Evolutionary conservation across 1,284 basidiomycete species (phyloP).

Genomic region (Filobasidium uniguttulatum): DNA sequence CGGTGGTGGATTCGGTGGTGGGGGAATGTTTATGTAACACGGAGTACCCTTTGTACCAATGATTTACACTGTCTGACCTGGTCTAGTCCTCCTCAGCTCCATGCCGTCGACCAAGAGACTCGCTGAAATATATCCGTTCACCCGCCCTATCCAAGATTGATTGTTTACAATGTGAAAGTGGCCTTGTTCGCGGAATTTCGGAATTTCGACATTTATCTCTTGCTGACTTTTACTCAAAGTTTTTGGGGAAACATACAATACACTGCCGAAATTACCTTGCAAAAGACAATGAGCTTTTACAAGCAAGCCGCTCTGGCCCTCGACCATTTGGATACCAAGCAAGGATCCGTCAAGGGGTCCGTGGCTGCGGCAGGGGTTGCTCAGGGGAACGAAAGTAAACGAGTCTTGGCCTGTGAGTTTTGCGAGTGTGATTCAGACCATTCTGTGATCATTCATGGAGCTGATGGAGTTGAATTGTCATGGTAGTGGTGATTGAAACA

Average conservation of each 20-base stretch:
- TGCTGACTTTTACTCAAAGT: no score
- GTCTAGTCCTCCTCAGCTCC: no score
- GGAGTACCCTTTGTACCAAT: no score
- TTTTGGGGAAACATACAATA: neutral
- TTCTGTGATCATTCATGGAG: neutral
- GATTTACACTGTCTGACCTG: no score
- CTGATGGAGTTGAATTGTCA: neutral
- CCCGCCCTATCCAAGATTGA: no score
- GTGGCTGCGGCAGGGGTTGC: slow-evolving; percentile 49
- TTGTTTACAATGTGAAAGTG: no score
- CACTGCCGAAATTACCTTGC: neutral
- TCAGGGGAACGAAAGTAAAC: slow-evolving; percentile 55
- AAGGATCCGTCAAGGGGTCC: slow-evolving; percentile 71
- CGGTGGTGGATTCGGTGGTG: neutral
- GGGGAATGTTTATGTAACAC: slow-evolving; percentile 3
- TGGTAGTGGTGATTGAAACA: slow-evolving; percentile 71
- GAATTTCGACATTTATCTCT: no score
- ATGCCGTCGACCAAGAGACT: no score
- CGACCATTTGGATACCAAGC: slow-evolving; percentile 68
- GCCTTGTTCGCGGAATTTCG: no score
- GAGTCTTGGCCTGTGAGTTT: slow-evolving; percentile 37
- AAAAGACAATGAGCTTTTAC: slow-evolving; percentile 70
- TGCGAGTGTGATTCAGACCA: neutral
- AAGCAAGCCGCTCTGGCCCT: slow-evolving; percentile 68
- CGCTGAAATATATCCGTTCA: no score